Evolutionary conservation across 1,284 basidiomycete species (phyloP), one percentile per base, ranked within the genome.

Genomic region (Paramarasmius palmivorus): DNA sequence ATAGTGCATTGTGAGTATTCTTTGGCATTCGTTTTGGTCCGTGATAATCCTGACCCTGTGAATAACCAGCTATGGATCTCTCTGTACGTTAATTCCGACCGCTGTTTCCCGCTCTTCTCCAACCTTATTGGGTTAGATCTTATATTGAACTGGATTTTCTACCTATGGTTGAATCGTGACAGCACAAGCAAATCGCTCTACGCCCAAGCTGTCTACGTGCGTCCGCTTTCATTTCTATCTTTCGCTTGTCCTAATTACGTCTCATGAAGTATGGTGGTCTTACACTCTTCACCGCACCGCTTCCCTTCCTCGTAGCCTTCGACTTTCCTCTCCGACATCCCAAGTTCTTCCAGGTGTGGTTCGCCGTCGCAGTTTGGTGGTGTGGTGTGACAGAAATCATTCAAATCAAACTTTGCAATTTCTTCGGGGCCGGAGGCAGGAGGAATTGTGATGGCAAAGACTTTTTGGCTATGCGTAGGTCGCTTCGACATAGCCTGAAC

Each of bases 281-380:
- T 17, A 57, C 63, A 4, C 20, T 68, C 3, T 47, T 76, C 42
- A 68, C 68, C n/a, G 17, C 73, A 15, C 74, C 75, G 7, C 60
- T 73, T 19, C 68, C 72, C 5, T 54, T 71, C 53, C 57, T 74
- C 55, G 61, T 75, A 49, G 65, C 68, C 2, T 65, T 68, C 50
- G 69, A 77, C 58, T 53, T 68, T 46, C 73, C 71, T 1, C 56
- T 65, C 14, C 59, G 57, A 12, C 54, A 57, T 19, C 65, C 65
- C 1, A 39, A 63, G 6, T 32, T 64, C 12, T 76, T 74, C 57
- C 73, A 75, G 54, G 39, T 61, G 6, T 69, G 61, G 59, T 61
- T 73, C 45, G 58, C 62, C 26, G 20, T 64, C 17, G 61, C 65
- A 3, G 62, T 68, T 4, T 73, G 69, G 70, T 63, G 65, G 49